Conservation (phyloP, 2,329 filamentous ascomycete genomes). For the Emmonsia crescens region DNA sequence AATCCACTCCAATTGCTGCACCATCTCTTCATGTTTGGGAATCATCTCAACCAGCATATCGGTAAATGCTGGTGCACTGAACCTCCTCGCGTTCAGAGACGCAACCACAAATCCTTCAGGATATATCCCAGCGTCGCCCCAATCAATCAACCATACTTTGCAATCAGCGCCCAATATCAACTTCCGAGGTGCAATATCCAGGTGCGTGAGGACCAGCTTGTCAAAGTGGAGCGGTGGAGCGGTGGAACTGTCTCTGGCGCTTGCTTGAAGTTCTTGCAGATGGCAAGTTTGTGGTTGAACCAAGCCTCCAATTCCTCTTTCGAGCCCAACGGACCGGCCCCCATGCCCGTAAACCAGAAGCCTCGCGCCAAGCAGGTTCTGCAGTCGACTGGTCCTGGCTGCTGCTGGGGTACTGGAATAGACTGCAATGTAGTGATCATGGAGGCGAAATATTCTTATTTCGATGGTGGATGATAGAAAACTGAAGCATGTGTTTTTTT, state of each 20-base stretch:
- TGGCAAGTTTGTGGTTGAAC: conserved; percentile 20
- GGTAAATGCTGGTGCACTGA: not conserved
- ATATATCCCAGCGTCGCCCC: conserved; percentile 15
- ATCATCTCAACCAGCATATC: conserved; percentile 1
- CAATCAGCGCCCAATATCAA: conserved; percentile 10
- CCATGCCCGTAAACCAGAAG: not conserved
- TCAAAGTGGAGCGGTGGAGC: conserved; percentile 9
- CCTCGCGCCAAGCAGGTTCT: conserved; percentile 1
- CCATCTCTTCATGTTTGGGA: conserved; percentile 8
- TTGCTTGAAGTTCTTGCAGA: conserved; percentile 11
- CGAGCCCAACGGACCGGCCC: conserved; percentile 10
- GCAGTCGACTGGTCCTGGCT: conserved; percentile 13
- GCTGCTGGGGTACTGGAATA: conserved; percentile 4
- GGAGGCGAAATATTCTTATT: too few species aligned
- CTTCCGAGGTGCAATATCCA: conserved; percentile 12
- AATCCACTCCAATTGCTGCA: conserved; percentile 9
- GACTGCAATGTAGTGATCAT: conserved; percentile 18
- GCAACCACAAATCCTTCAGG: conserved; percentile 15
- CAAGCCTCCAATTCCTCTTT: conserved; percentile 7
- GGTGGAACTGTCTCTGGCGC: conserved; percentile 6
- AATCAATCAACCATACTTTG: conserved; percentile 11
- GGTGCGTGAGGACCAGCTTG: conserved; percentile 10
- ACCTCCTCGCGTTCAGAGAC: not conserved
- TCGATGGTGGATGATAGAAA: too few species aligned
- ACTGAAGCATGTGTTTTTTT: too few species aligned